These are phyloP conservation scores for Nicotiana benthamiana DNA, from an alignment of 257 asterid genomes.

Conservation along the genomic window DNA sequence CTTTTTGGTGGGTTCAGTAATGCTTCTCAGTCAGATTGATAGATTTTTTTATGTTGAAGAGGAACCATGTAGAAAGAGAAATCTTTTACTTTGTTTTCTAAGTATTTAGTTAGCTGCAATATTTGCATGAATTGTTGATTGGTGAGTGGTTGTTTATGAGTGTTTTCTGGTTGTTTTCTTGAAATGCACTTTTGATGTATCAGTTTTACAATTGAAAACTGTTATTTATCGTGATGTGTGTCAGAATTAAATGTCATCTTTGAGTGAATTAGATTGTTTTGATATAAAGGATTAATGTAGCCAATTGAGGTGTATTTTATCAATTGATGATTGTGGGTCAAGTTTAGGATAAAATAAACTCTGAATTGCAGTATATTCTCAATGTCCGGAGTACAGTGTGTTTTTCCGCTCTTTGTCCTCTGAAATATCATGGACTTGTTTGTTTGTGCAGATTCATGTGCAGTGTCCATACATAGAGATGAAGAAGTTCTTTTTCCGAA, in stretches of 20 bases:
- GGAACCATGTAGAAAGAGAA: background rate
- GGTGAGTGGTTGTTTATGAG: background rate
- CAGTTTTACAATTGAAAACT: background rate
- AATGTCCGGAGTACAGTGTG: background rate
- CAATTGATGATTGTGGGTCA: background rate
- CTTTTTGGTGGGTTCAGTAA: background rate
- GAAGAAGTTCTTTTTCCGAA: constrained; percentile 89
- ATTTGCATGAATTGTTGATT: background rate
- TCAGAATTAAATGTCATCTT: background rate
- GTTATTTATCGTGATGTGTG: background rate
- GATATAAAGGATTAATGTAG: background rate
- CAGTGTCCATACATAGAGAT: constrained; percentile 33
- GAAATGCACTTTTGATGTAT: background rate
- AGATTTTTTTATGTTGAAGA: background rate
- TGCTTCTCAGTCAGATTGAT: background rate
- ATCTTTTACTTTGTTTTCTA: background rate
- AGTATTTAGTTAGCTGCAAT: background rate
- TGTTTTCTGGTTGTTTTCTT: background rate
- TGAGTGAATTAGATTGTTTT: background rate
- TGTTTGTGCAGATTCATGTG: constrained; percentile 14
- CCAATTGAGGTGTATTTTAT: background rate
- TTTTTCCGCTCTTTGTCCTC: background rate
- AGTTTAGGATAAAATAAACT: background rate
- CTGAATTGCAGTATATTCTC: background rate
- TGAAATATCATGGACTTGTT: background rate